phyloP scores from a whole-genome alignment of 306 rosid species.

The Neltuma alba region DNA sequence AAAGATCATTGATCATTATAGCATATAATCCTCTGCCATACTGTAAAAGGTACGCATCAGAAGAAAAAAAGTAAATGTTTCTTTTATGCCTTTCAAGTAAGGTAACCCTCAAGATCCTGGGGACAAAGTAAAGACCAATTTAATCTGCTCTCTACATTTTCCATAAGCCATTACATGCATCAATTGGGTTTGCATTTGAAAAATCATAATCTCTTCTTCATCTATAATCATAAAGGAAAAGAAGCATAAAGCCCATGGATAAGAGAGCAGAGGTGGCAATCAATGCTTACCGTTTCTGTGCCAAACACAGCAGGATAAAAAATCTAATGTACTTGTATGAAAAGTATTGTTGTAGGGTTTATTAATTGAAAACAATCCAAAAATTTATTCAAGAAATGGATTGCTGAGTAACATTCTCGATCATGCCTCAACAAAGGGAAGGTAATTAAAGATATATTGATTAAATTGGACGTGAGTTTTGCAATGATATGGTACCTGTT shows the following conservation, averaged over 20 bases:
- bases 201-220: background rate
- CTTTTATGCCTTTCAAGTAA: background rate
- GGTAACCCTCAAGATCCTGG: background rate
- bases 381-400: background rate
- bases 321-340: background rate
- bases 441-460: no score
- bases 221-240: background rate
- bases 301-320: background rate
- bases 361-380: background rate
- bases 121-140: background rate
- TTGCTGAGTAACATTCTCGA: background rate
- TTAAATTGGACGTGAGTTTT: no score
- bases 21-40: background rate
- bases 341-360: background rate
- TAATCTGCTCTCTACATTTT: conserved; percentile 1
- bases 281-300: background rate
- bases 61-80: no score
- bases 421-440: conserved; percentile 26
- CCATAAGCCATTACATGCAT: background rate
- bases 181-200: background rate
- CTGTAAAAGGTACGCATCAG: background rate
- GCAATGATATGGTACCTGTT: conserved; percentile 65
- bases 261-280: background rate
- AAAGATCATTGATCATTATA: background rate
- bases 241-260: background rate